Evolutionary conservation across 1,284 basidiomycete species (phyloP), one percentile per base, ranked within the genome.

Genomic region (Ustilago hordei): DNA sequence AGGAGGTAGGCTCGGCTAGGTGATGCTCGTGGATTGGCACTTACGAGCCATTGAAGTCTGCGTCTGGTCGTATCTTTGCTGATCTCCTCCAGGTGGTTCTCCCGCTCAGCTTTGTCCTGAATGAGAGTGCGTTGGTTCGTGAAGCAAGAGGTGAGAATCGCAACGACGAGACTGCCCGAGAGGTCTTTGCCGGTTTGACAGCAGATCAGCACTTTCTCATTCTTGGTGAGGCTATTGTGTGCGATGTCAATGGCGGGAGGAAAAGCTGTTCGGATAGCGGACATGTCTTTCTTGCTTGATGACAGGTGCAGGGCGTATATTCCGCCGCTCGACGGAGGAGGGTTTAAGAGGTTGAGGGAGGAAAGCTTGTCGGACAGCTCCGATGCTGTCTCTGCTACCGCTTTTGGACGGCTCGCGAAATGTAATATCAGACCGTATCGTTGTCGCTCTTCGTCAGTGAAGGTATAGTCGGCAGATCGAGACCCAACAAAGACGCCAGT

Each of bases 1-100:
- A 94, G 93, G 64, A 94, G 87, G 28, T 92, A 93, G 8, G 89
- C 88, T 53, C 93, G 88, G 32, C 91, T 90, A 2, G 93, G 93
- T 80, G 94, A 93, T 1, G 91, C 91, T 57, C 88, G 85, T 1
- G 92, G 90, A n/a, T 89, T 87, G 79, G 90, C 91, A 4, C 90
- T 88, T 64, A 93, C 91, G 58, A 94, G 90, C 93, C 93, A 95
- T 81, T 94, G 91, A 41, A 95, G 87, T 15, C 93, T 88, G 32
- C 88, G 91, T 35, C 89, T 89, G 67, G 93, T 89, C 17, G 89
- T 87, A 28, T 88, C 86, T 83, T 95, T 94, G 79, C 48, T 70
- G 47, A 82, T 56, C 4, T 19, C 35, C 0, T 47, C 41, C 13
- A 13, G 23, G 13, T 76, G 75, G 3, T 12, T 1, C 5, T 31